Conservation (phyloP, 306 rosid species). For the Mimosa pudica region DNA sequence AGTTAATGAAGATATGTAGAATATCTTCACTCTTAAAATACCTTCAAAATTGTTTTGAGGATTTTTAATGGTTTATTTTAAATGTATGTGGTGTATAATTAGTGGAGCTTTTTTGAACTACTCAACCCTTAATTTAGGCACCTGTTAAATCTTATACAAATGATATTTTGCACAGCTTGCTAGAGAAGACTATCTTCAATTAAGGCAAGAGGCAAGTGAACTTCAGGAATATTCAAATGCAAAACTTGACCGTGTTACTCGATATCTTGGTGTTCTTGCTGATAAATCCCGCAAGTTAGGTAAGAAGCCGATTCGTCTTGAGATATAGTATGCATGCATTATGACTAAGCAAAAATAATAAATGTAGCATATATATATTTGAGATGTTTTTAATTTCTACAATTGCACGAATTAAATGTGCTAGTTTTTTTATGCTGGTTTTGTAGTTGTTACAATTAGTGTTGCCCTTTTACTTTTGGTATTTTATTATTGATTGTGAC, state of each 20-base stretch:
- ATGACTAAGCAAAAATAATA: conserved; percentile 26
- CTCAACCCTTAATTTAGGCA: conserved; percentile 29
- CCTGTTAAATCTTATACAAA: conserved; percentile 32
- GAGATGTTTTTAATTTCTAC: conserved; percentile 29
- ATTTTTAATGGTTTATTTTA: conserved; percentile 18
- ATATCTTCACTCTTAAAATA: conserved; percentile 12
- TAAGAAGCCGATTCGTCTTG: conserved; percentile 37
- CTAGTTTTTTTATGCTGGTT: conserved; percentile 9
- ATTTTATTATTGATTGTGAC: conserved; percentile 32
- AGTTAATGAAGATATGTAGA: conserved; percentile 3
- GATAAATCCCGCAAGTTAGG: conserved; percentile 82
- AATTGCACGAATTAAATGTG: conserved; percentile 5
- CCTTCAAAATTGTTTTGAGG: conserved; percentile 20
- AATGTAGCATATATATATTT: conserved; percentile 18
- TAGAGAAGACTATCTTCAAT: conserved; percentile 77
- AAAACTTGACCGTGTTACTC: conserved; percentile 87
- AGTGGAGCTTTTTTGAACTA: conserved; percentile 15
- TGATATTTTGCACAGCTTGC: conserved; percentile 71
- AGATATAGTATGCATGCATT: background rate
- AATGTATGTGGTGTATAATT: conserved; percentile 23
- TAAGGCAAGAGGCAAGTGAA: conserved; percentile 92
- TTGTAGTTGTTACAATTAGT: background rate
- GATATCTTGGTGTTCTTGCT: conserved; percentile 94
- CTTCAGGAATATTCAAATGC: conserved; percentile 93
- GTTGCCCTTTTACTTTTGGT: conserved; percentile 18